Percentiles rank a stretch among this genome's conserved stretches.
Conservation (phyloP, 176 grass and related monocot species). For the Phyllostachys edulis region DNA sequence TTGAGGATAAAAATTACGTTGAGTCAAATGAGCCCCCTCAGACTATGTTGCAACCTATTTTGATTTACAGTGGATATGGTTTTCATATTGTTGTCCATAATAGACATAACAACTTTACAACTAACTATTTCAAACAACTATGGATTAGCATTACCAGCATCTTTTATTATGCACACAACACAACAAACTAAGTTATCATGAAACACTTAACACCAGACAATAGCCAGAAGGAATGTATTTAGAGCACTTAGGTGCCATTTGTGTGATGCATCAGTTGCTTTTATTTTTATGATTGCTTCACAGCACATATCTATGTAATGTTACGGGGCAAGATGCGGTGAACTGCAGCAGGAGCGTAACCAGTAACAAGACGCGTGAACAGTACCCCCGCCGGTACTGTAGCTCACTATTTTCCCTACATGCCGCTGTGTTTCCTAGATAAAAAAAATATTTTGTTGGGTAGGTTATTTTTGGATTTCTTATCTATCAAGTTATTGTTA, state of each 20-base stretch:
- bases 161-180: neutral
- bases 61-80: neutral
- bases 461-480: too few species aligned
- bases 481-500: too few species aligned
- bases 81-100: neutral
- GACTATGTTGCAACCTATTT: neutral
- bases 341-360: too few species aligned
- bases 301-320: neutral
- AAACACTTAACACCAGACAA: neutral
- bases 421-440: too few species aligned
- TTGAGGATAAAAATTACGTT: neutral
- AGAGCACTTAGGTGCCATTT: neutral
- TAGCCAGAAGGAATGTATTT: neutral
- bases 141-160: slow-evolving; percentile 1
- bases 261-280: neutral
- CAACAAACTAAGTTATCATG: neutral
- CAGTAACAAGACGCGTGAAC: too few species aligned
- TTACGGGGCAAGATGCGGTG: too few species aligned
- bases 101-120: neutral
- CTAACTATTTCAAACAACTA: slow-evolving; percentile 17
- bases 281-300: slow-evolving; percentile 7
- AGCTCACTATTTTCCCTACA: too few species aligned
- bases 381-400: too few species aligned
- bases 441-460: too few species aligned
- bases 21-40: neutral